phyloP scores from a whole-genome alignment of 306 rosid genomes.

The Rosa rugosa region DNA sequence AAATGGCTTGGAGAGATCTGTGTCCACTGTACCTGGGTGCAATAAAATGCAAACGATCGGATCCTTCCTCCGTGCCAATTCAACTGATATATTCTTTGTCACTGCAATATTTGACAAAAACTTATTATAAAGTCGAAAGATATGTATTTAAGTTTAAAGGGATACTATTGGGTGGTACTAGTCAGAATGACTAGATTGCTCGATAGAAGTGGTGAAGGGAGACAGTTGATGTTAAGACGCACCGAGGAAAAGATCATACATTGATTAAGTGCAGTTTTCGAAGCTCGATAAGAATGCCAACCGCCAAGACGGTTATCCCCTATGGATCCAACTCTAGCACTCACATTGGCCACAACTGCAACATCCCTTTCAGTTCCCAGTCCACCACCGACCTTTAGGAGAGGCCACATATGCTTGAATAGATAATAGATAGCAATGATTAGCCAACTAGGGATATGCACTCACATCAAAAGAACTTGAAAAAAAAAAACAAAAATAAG shows the following conservation, averaged over 20 bases:
- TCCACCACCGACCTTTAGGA: slow-evolving; percentile 69
- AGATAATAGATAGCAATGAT: slow-evolving; percentile 8
- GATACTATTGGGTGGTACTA: background rate
- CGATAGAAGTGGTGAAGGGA: background rate
- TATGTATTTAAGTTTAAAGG: background rate
- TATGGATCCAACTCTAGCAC: slow-evolving; percentile 95
- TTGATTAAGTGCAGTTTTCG: slow-evolving; percentile 93
- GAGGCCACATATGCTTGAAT: slow-evolving; percentile 84
- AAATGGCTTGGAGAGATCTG: slow-evolving; percentile 91
- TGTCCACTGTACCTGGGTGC: slow-evolving; percentile 98
- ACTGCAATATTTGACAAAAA: slow-evolving; percentile 39
- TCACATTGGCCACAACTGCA: slow-evolving; percentile 85
- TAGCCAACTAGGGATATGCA: background rate
- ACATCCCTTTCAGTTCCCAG: slow-evolving; percentile 57
- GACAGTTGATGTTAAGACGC: slow-evolving; percentile 12
- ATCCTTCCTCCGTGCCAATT: slow-evolving; percentile 79
- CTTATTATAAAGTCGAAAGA: slow-evolving; percentile 17
- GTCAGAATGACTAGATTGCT: background rate
- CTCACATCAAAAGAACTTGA: background rate
- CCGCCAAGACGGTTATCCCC: slow-evolving; percentile 92
- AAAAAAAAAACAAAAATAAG: no score
- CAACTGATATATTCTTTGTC: slow-evolving; percentile 67
- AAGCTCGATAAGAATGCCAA: slow-evolving; percentile 95
- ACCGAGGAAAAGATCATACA: slow-evolving; percentile 40
- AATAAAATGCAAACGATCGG: slow-evolving; percentile 67